Base-by-base conservation (phyloP, 2,329 filamentous ascomycete species). In the Neonectria faginata region DNA sequence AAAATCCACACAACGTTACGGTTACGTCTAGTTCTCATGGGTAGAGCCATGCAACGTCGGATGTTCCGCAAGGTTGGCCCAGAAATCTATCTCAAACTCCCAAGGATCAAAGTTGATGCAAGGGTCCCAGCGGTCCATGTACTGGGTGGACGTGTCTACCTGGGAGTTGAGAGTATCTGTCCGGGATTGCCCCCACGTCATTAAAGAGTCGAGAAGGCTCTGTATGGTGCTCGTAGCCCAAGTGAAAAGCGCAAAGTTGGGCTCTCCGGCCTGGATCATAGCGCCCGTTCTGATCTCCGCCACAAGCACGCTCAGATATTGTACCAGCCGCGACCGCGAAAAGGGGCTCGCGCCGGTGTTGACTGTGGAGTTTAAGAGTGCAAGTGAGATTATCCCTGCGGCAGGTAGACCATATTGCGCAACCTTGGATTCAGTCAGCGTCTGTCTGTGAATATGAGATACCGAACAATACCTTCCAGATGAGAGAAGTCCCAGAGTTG, bases 51-150 rank as follows among this genome's bases (percentile, higher is more conserved):
- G 51, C 57, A 69, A 44, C 11, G 67, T 68, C 3, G 67, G 67
- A 29, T 70, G 67, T 25, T 68, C 67, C n/a, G 67, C 67, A 5
- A 70, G 59, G 45, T 64, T 65, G 1, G 64, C 50, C 67, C 67
- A 70, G 31, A 70, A 70, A 9, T 64, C 63, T n/a, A 63, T 62
- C 42, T 70, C 67, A 45, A 70, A 70, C 14, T 68, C 67, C 67
- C 67, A 70, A 5, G 56, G 50, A 20, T 68, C 45, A 12, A 59
- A 54, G n/a, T 65, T 59, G 16, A 59, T 27, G 25, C 60, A 60
- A 18, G 63, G 58, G 48, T 58, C 65, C 67, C 62, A 70, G 14
- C 36, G 36, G 14, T 62, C 56, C 5, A 56, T 29, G 33, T 20
- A 18, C 7, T 18, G 22, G 4, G 42, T 14, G 5, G 36, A 29